A percentile compares a stretch with the other conserved stretches of the same genome.
Conservation (phyloP, 2,329 filamentous ascomycete genomes). For the Phialocephala sp. region DNA sequence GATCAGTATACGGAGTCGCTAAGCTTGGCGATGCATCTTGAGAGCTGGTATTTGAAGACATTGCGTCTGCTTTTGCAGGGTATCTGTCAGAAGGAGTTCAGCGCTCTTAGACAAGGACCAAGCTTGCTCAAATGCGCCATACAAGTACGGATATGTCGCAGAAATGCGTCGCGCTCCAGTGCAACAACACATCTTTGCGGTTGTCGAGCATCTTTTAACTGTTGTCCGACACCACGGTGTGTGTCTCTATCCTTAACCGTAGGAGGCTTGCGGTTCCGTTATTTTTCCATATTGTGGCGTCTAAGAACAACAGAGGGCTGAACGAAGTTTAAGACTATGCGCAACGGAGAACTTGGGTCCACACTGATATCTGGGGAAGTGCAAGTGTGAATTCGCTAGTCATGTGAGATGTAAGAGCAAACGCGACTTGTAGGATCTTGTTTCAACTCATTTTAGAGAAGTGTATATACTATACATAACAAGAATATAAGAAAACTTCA, state of each 20-base stretch:
- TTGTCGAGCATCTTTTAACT: not conserved
- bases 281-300: constrained; percentile 1
- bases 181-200: not conserved
- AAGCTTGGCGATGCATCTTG: not conserved
- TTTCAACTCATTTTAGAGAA: too few species aligned
- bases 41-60: not conserved
- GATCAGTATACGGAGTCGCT: not conserved
- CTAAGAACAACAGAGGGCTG: not conserved
- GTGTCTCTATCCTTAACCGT: not conserved
- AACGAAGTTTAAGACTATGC: not conserved
- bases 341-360: not conserved
- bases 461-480: too few species aligned
- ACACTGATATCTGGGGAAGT: too few species aligned
- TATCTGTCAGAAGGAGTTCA: not conserved
- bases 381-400: too few species aligned
- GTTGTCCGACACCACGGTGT: not conserved
- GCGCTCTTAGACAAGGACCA: not conserved
- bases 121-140: not conserved
- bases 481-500: too few species aligned
- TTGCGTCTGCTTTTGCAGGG: not conserved
- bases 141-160: not conserved
- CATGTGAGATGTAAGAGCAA: too few species aligned
- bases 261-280: not conserved
- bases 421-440: too few species aligned
- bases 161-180: not conserved